A percentile compares a stretch with the other conserved stretches of the same genome.
Evolutionary conservation across 495 filamentous ascomycete genomes (phyloP).

Genomic region (Annulohypoxylon moriforme): DNA sequence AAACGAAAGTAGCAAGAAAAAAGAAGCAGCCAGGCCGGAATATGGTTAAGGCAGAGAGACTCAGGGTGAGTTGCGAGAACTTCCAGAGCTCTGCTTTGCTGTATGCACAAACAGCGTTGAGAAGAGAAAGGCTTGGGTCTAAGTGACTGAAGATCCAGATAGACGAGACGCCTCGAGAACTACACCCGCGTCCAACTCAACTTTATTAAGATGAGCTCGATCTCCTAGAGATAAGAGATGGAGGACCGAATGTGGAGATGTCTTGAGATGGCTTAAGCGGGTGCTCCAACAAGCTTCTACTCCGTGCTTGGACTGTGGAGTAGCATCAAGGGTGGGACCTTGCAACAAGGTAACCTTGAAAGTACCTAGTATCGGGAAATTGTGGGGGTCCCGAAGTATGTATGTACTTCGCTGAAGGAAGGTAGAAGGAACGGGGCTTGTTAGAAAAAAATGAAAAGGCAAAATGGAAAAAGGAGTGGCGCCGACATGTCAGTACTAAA

Average conservation of each 20-base stretch:
- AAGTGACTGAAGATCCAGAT: slow-evolving; percentile 55
- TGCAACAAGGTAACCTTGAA: slow-evolving; percentile 17
- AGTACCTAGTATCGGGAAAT: slow-evolving; percentile 17
- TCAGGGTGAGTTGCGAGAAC: slow-evolving; percentile 55
- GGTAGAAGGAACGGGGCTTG: background rate
- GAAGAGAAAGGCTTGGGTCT: slow-evolving; percentile 53
- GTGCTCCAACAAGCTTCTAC: slow-evolving; percentile 28
- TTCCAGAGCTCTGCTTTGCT: slow-evolving; percentile 64
- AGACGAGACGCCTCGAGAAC: slow-evolving; percentile 33
- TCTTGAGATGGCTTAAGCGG: slow-evolving; percentile 11
- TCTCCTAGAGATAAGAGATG: slow-evolving; percentile 31
- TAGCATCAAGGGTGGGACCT: slow-evolving; percentile 30
- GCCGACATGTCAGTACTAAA: background rate
- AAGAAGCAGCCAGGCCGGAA: slow-evolving; percentile 24
- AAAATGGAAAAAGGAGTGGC: background rate
- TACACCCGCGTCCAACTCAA: slow-evolving; percentile 15
- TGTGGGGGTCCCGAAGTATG: slow-evolving; percentile 9
- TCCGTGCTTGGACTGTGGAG: slow-evolving; percentile 41
- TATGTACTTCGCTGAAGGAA: slow-evolving; percentile 20
- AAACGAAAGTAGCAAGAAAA: slow-evolving; percentile 31
- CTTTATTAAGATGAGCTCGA: slow-evolving; percentile 38
- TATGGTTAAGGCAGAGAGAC: slow-evolving; percentile 30
- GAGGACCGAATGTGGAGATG: slow-evolving; percentile 33
- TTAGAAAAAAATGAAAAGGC: background rate
- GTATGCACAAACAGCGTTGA: slow-evolving; percentile 41